Conservation (phyloP, 2,329 filamentous ascomycete species). For the Ceratocystis eucalypticola region DNA sequence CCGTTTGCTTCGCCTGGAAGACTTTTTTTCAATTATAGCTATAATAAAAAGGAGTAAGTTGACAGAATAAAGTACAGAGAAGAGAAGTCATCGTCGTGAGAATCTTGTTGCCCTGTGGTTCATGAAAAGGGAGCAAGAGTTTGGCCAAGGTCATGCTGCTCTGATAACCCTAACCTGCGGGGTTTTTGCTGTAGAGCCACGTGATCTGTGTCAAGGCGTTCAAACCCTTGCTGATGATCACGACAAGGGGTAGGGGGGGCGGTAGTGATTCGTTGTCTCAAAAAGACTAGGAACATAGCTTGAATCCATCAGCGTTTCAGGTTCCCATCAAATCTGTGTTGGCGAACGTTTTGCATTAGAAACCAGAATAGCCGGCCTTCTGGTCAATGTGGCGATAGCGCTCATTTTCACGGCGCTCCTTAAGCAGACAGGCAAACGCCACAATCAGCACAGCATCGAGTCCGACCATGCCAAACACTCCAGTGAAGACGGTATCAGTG, state of each 20-base stretch:
- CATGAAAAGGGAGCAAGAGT: background rate
- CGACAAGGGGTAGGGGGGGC: too few relatives aligned
- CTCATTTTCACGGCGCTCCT: slow-evolving; percentile 67
- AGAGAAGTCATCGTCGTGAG: background rate
- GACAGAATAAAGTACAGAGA: slow-evolving; percentile 8
- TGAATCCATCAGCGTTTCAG: background rate
- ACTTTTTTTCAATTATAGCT: background rate
- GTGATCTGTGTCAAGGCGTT: background rate
- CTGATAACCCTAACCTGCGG: background rate
- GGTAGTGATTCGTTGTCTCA: too few relatives aligned
- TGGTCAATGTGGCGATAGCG: slow-evolving; percentile 70
- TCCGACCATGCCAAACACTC: slow-evolving; percentile 64
- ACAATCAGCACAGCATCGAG: slow-evolving; percentile 56
- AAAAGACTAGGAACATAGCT: background rate
- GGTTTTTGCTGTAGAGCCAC: background rate
- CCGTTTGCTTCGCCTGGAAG: background rate
- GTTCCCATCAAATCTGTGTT: background rate
- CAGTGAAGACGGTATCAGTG: slow-evolving; percentile 65
- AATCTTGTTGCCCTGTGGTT: background rate
- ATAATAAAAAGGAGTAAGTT: background rate
- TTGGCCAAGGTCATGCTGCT: too few relatives aligned
- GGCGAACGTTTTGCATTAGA: slow-evolving; percentile 26
- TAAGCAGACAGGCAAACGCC: slow-evolving; percentile 60
- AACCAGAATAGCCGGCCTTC: slow-evolving; percentile 47
- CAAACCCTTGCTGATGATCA: too few relatives aligned